A percentile compares a stretch with the other conserved stretches of the same genome.
Conservation (phyloP, 2,329 filamentous ascomycete species). For the Helotiales sp. region DNA sequence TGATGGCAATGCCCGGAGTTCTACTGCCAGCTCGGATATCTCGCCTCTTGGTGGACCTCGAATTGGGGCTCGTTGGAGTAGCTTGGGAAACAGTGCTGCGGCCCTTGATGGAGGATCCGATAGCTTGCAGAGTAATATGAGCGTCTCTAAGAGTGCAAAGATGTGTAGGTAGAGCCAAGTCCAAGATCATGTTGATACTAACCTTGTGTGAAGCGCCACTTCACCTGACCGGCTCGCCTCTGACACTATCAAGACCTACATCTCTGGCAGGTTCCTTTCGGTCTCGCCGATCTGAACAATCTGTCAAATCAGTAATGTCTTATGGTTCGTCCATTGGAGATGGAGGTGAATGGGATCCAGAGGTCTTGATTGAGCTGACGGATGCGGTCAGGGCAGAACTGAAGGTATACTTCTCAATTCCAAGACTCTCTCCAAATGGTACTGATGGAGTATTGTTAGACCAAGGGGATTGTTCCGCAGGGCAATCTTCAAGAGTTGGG, state of each 20-base stretch:
- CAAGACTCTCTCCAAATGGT: not conserved
- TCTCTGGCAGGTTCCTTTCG: not conserved
- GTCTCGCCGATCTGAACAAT: not conserved
- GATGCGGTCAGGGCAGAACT: slow-evolving; percentile 17
- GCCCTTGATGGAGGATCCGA: slow-evolving; percentile 9
- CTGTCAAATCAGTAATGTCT: not conserved
- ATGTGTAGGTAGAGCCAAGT: not conserved
- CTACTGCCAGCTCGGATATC: not conserved
- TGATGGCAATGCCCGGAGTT: not conserved
- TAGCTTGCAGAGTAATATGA: slow-evolving; percentile 1
- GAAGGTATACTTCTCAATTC: not conserved
- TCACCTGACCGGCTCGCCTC: not conserved
- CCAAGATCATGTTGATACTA: not conserved
- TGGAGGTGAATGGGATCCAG: slow-evolving; percentile 18
- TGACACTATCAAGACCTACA: not conserved
- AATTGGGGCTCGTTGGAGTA: not conserved
- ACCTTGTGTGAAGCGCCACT: not conserved
- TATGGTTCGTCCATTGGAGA: slow-evolving; percentile 9
- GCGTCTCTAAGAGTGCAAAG: not conserved
- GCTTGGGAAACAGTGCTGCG: not conserved
- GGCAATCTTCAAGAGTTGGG: not conserved
- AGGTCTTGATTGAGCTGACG: slow-evolving; percentile 12
- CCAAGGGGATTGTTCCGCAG: not conserved
- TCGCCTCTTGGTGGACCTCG: not conserved
- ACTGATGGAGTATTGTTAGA: not conserved